Percentiles rank a stretch among this genome's conserved stretches.
Conservation (phyloP, 345 rosid genomes). For the Kernera saxatilis region DNA sequence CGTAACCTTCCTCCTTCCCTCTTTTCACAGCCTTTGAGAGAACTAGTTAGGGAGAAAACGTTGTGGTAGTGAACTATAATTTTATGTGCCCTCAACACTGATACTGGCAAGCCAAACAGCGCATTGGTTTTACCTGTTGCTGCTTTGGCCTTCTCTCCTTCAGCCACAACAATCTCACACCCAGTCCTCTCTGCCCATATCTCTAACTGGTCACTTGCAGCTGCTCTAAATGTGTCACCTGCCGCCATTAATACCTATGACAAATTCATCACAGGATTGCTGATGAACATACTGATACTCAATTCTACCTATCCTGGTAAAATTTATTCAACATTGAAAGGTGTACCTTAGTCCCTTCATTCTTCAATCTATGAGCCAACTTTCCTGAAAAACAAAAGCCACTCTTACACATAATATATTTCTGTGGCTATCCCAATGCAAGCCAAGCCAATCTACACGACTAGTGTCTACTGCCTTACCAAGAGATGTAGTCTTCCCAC, state of each 20-base stretch:
- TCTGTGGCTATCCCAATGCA: neutral
- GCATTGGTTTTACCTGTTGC: conserved; percentile 56
- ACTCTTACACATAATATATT: neutral
- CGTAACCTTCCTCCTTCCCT: conserved; percentile 85
- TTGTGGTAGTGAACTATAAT: conserved; percentile 24
- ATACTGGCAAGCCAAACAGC: neutral
- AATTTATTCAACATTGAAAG: neutral
- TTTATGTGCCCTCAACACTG: neutral
- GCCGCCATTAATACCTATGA: conserved; percentile 89
- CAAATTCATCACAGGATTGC: conserved; percentile 28
- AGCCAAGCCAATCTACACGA: neutral
- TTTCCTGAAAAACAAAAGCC: conserved; percentile 58
- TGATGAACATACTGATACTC: conserved; percentile 27
- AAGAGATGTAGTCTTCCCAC: conserved; percentile 97
- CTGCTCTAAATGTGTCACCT: conserved; percentile 98
- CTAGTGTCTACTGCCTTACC: conserved; percentile 42
- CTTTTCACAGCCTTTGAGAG: conserved; percentile 86
- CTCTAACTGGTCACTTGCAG: conserved; percentile 94
- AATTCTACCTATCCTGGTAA: neutral
- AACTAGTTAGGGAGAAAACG: conserved; percentile 67
- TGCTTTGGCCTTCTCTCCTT: conserved; percentile 73
- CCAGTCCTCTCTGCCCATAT: conserved; percentile 96
- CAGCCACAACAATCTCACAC: conserved; percentile 83
- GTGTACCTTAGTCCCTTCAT: conserved; percentile 76
- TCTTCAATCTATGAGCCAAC: conserved; percentile 83